Evolutionary conservation across 352 stramenopile genomes (phyloP).

Genomic region (Phytophthora megakarya): DNA sequence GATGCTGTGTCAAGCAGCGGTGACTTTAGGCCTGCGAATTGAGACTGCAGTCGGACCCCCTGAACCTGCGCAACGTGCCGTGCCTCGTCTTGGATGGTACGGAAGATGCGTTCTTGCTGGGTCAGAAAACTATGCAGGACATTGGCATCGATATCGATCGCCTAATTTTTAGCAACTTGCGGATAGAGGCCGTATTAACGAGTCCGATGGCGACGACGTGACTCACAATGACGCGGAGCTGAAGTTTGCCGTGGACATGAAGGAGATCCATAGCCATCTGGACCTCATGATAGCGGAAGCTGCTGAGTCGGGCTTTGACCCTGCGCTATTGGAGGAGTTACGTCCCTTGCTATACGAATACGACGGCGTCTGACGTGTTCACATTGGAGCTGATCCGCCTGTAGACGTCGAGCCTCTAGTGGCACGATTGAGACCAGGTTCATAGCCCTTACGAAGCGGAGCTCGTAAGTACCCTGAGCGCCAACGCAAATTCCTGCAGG

Average conservation of each 20-base stretch:
- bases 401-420: background rate
- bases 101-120: constrained; percentile 4
- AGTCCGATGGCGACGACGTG: background rate
- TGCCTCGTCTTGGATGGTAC: background rate
- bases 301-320: background rate
- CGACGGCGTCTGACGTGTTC: background rate
- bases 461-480: background rate
- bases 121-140: constrained; percentile 12
- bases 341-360: background rate
- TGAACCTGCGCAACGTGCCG: background rate
- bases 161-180: constrained; percentile 5
- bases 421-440: background rate
- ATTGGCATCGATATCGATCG: constrained; percentile 14
- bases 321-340: background rate
- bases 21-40: no score
- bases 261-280: background rate
- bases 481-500: background rate
- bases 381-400: background rate
- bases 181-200: background rate
- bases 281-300: background rate
- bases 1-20: no score
- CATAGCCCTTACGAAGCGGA: background rate
- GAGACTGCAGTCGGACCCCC: no score
- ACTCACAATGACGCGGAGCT: background rate
- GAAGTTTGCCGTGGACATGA: background rate